Base-by-base conservation (phyloP, 257 asterid genomes). In the Solanum paucissectum region DNA sequence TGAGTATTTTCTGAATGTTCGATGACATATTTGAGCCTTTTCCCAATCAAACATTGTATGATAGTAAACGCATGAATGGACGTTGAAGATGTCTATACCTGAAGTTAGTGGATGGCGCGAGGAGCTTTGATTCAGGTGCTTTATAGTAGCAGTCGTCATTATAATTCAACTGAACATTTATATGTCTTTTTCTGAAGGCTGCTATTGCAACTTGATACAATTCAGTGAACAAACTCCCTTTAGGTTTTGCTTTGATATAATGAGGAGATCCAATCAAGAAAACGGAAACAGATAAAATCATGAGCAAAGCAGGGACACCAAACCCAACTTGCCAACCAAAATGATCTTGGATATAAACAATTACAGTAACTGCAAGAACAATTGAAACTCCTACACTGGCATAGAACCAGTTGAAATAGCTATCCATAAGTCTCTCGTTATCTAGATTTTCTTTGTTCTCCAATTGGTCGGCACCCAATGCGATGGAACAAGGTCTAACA, bases 241-340 rank as follows among this genome's bases (percentile, higher is more conserved):
- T 16, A 16, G 52, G 66, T 83, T 33, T 55, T 23, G 18, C 84
- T 38, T 83, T 89, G 18, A 87, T 62, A 62, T 89, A 89, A 58
- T 58, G 86, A 12, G 89, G 68, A 71, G 86, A 89, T 46, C 87
- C 75, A 5, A 83, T 60, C 49, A 86, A 44, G 74, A 73, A 83
- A 18, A 87, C 36, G 1, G 64, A 44, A 40, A 46, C 64, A 71
- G 89, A 87, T 46, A 89, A 40, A 73, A 62, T 25, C 91, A 83
- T 37, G 73, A 89, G 89, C 25, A 83, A 25, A 58, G 40, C 87
- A 29, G 89, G 89, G 29, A 89, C 29, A 11, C 89, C 89, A 60
- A 87, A 89, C 12, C 91, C 91, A 87, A 89, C 29, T 83, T 25
- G 36, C 89, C 91, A 89, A 18, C 88, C 91, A 29, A 52, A 83